Evolutionary conservation across 2,329 filamentous ascomycete genomes (phyloP), one percentile per base, ranked within the genome.

Genomic region (Tolypocladium pustulatum): DNA sequence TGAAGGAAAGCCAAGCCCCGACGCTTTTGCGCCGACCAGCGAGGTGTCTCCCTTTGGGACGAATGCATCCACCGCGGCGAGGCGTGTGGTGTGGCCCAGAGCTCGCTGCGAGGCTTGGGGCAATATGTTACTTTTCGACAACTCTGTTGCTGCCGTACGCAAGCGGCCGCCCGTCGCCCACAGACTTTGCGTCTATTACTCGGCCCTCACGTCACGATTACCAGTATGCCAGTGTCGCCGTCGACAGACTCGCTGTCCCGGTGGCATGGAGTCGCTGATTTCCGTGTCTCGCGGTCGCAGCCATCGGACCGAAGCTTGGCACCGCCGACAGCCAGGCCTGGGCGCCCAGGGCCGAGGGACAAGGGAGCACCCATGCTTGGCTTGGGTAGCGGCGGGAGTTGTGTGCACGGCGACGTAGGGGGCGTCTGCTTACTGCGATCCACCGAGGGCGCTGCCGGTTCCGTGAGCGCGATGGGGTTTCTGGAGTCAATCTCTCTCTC

Each of bases 361-460:
- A 15, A 49, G 43, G 49, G 43, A 30, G 43, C 43, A 8, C 49
- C 49, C 49, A 54, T 57, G 49, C 15, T 56, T 49, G 43, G 43
- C 49, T 51, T 51, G 22, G 43, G 55, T 25, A 52, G 32, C 49
- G 17, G 49, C 49, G 37, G 30, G n/a, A 51, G n/a, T 53, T 38
- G 56, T 36, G 43, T 38, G 57, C 52, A 52, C 30, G 7, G 25
- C 54, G 32, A 59, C 54, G 54, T 53, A 56, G 57, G 53, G 30
- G 41, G 54, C 57, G 53, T 51, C 52, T 36, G 49, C 4, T 36
- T 53, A 53, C 36, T 53, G 49, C 30, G 49, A 52, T 22, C 30
- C 49, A 30, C 49, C 30, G 27, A 34, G 27, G 49, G 49, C 46
- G 46, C 46, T 51, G 49, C 43, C 43, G 43, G 43, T 49, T 30